Evolutionary conservation across 2,329 filamentous ascomycete genomes (phyloP), one percentile per base, ranked within the genome.

Genomic region (Aspergillus sp.): DNA sequence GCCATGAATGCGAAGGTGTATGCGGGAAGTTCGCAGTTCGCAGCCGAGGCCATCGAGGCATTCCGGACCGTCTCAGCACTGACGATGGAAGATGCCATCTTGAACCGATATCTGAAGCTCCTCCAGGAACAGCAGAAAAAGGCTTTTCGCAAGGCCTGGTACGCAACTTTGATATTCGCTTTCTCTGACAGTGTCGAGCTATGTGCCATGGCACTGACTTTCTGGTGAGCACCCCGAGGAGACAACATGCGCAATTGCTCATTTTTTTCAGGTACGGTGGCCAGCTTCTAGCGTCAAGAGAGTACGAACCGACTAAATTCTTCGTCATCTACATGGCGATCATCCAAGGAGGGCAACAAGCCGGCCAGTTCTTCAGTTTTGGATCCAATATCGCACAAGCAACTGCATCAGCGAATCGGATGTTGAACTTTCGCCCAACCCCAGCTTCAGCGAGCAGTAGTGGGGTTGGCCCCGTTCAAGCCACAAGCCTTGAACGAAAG

Each of bases 11-110:
- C 81, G 1, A 79, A 78, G 10, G 85, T 89, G 0, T 91, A 89
- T 59, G 79, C 81, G 14, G 83, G 87, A 58, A 89, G 86, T 62
- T 88, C 88, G 17, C 83, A 88, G 61, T 90, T 91, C 60, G 88
- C 87, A 0, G 82, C 87, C 1, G 88, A 92, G 66, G 82, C 87
- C 3, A 88, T 91, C 38, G 81, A 84, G 1, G 88, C 88, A 0
- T 89, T 89, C 67, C 80, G 88, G 9, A 91, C 88, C 0, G 88
- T 91, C 4, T 75, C 85, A 0, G 81, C 86, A 1, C 76, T 91
- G 16, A 88, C 85, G 1, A 81, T 91, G 63, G 88, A 91, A 64
- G 78, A 85, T 52, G 75, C 78, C 13, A 88, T 91, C 53, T 77
- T 80, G 40, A 64, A 77, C 3, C 80, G 86, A 31, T 92, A 91